Evolutionary conservation across 768 basidiomycete species (phyloP).

Genomic region (Clavaria fumosa): DNA sequence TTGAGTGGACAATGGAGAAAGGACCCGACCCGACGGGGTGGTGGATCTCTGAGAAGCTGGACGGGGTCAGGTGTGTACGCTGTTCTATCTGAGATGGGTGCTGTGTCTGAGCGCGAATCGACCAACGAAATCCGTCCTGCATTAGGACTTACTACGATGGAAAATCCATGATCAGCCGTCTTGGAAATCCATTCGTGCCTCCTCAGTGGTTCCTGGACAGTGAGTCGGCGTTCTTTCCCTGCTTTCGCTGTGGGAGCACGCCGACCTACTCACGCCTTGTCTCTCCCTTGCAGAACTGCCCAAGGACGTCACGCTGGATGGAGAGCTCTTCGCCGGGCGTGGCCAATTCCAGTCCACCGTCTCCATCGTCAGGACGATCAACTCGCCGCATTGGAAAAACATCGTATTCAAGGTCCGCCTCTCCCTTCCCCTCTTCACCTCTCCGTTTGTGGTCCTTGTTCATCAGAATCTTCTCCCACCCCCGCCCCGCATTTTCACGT

Average conservation of each 20-base stretch:
- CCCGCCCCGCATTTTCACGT: too few species aligned
- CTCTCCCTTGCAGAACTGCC: slow-evolving; percentile 27
- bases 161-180: slow-evolving; percentile 34
- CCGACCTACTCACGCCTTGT: not conserved
- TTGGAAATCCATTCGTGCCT: slow-evolving; percentile 42
- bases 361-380: slow-evolving; percentile 41
- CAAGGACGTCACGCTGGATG: slow-evolving; percentile 39
- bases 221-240: slow-evolving; percentile 14
- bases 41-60: slow-evolving; percentile 49
- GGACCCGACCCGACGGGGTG: slow-evolving; percentile 41
- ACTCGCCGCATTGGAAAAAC: slow-evolving; percentile 39
- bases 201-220: slow-evolving; percentile 44
- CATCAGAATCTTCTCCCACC: too few species aligned
- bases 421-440: not conserved
- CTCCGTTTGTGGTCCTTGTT: not conserved
- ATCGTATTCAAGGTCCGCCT: slow-evolving; percentile 37
- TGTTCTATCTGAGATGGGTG: not conserved
- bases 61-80: slow-evolving; percentile 37
- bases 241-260: too few species aligned
- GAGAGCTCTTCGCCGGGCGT: slow-evolving; percentile 44
- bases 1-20: slow-evolving; percentile 40
- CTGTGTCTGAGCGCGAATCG: too few species aligned
- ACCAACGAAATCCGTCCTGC: slow-evolving; percentile 1
- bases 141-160: slow-evolving; percentile 40
- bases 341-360: slow-evolving; percentile 42